Percentiles rank a stretch among this genome's conserved stretches.
Evolutionary conservation across 208 protist genomes (phyloP).

Genomic region (Leishmania tarentolae): DNA sequence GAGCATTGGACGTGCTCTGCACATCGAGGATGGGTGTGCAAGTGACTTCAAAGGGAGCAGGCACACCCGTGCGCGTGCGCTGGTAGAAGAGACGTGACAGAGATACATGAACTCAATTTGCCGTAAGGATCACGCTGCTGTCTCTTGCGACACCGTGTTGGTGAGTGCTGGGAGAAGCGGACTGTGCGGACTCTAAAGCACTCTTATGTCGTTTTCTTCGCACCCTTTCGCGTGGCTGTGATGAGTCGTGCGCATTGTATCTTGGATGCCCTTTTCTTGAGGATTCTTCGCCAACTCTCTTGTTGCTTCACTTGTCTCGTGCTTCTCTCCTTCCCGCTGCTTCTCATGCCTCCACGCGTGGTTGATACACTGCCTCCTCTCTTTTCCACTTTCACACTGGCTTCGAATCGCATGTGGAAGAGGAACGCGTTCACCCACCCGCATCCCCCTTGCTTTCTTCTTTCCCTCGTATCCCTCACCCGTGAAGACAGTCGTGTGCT

Average conservation of each 20-base stretch:
- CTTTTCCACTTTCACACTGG: not conserved
- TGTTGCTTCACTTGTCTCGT: not conserved
- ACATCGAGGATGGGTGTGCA: not conserved
- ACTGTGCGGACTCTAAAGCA: not conserved
- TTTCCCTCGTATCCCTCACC: not conserved
- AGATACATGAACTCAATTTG: not conserved
- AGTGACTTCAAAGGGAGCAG: not conserved
- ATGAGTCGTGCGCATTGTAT: not conserved
- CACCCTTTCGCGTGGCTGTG: not conserved
- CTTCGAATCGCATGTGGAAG: not conserved
- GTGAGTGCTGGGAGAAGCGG: not conserved
- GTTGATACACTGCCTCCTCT: not conserved
- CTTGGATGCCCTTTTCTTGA: not conserved
- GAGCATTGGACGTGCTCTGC: not conserved
- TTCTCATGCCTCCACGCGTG: not conserved
- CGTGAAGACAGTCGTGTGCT: not conserved
- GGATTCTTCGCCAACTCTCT: not conserved
- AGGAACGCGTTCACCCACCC: not conserved
- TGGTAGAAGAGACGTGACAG: not conserved
- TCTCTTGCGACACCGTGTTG: not conserved
- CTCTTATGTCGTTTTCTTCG: not conserved
- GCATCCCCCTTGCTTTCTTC: not conserved
- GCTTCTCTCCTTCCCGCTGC: not conserved
- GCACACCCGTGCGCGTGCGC: not conserved
- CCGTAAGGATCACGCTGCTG: not conserved